These are phyloP conservation scores for Monosporozyma unispora DNA, from an alignment of 805 yeast genomes.

Conservation along the genomic window DNA sequence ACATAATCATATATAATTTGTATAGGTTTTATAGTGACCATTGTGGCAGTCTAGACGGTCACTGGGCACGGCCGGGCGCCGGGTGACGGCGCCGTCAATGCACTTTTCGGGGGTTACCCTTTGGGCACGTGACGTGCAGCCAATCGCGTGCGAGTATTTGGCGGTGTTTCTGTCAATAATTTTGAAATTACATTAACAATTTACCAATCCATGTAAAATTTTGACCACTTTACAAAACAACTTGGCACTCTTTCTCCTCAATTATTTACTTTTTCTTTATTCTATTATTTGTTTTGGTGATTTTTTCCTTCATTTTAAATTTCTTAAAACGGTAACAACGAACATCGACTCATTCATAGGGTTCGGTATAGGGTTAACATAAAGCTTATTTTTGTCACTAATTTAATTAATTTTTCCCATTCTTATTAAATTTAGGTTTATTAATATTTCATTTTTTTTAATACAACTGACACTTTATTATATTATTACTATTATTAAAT, in stretches of 20 bases:
- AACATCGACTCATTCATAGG: constrained; percentile 5
- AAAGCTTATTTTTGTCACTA: neutral
- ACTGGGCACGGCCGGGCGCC: neutral
- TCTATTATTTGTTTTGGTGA: neutral
- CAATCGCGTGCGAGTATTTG: constrained; percentile 12
- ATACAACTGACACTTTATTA: neutral
- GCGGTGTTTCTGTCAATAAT: neutral
- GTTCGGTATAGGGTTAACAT: neutral
- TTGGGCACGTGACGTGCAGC: constrained; percentile 6
- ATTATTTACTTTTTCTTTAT: neutral
- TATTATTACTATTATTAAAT: too few species aligned
- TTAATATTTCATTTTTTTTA: too few species aligned
- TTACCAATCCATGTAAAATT: neutral
- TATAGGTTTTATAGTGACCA: neutral
- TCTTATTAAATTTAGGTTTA: too few species aligned
- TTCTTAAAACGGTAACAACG: constrained; percentile 1
- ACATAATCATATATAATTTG: neutral
- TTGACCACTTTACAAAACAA: neutral
- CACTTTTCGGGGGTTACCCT: constrained; percentile 8
- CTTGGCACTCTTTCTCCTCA: neutral
- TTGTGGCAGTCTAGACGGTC: neutral
- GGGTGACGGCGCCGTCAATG: neutral
- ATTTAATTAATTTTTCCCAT: too few species aligned
- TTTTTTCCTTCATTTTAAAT: neutral
- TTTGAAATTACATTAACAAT: neutral